Conservation (phyloP, 1,284 basidiomycete genomes). For the Ganoderma multipileum region DNA sequence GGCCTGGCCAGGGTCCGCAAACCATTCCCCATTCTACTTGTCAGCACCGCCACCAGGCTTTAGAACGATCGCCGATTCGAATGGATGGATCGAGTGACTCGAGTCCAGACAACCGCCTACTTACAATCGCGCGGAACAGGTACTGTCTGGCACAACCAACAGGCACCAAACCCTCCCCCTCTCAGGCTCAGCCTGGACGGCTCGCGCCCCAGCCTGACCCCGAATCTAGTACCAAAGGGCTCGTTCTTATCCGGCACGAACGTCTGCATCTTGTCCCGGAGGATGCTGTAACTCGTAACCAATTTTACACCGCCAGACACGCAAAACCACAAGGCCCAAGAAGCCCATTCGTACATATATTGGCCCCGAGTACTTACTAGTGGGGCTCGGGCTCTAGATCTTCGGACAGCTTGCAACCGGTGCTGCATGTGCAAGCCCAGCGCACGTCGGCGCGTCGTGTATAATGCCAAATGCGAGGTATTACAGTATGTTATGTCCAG, state of each 20-base stretch:
- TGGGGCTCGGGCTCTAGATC: neutral
- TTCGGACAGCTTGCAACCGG: neutral
- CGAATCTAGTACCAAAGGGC: neutral
- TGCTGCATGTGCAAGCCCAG: conserved; percentile 25
- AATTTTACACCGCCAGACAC: neutral
- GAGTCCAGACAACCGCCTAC: neutral
- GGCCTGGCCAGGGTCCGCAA: neutral
- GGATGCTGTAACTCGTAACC: neutral
- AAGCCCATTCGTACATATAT: neutral
- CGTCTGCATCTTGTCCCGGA: neutral
- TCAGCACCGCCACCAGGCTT: conserved; percentile 20
- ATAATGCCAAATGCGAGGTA: conserved; percentile 38
- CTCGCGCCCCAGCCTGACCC: neutral
- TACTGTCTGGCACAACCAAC: neutral
- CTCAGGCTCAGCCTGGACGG: neutral
- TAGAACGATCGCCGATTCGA: conserved; percentile 13
- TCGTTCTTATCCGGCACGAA: neutral
- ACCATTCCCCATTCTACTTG: neutral
- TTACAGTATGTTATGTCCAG: conserved; percentile 30
- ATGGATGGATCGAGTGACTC: neutral
- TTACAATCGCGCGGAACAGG: neutral
- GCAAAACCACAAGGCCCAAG: neutral
- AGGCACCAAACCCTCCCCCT: neutral
- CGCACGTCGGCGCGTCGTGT: conserved; percentile 37
- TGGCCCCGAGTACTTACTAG: neutral